A percentile compares a stretch with the other conserved stretches of the same genome.
These are phyloP conservation scores for Filobasidium wieringae DNA, from an alignment of 768 basidiomycete genomes.

Conservation along the genomic window DNA sequence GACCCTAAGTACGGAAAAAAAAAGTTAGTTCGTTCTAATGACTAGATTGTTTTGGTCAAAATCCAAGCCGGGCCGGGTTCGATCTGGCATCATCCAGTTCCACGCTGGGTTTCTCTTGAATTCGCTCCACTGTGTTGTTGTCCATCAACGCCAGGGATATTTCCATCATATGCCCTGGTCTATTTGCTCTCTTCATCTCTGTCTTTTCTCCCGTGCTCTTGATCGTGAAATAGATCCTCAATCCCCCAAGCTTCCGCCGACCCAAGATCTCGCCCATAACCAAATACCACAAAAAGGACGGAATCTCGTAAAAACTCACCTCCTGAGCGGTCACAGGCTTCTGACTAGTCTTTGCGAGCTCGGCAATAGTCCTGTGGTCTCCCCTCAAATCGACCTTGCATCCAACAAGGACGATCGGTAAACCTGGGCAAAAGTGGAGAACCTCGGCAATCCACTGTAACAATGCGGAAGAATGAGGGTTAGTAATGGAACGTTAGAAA, in stretches of 20 bases:
- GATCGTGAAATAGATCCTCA: too few species aligned
- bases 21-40: background rate
- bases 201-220: too few species aligned
- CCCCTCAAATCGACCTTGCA: constrained; percentile 98
- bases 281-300: background rate
- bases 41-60: background rate
- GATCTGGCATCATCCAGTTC: background rate
- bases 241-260: too few species aligned
- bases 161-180: too few species aligned
- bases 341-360: constrained; percentile 86
- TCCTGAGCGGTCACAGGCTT: constrained; percentile 88
- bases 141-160: too few species aligned
- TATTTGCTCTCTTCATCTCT: too few species aligned
- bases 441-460: constrained; percentile 95
- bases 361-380: constrained; percentile 84
- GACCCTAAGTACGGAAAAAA: constrained; percentile 50
- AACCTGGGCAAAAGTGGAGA: constrained; percentile 86
- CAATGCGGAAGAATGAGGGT: background rate
- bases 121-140: too few species aligned
- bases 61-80: background rate
- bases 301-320: too few species aligned
- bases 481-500: background rate
- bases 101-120: too few species aligned
- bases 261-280: too few species aligned
- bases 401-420: constrained; percentile 93